Percentiles rank a stretch among this genome's conserved stretches.
These are phyloP conservation scores for Knoxia roxburghii DNA, from an alignment of 257 asterid species.

Conservation along the genomic window DNA sequence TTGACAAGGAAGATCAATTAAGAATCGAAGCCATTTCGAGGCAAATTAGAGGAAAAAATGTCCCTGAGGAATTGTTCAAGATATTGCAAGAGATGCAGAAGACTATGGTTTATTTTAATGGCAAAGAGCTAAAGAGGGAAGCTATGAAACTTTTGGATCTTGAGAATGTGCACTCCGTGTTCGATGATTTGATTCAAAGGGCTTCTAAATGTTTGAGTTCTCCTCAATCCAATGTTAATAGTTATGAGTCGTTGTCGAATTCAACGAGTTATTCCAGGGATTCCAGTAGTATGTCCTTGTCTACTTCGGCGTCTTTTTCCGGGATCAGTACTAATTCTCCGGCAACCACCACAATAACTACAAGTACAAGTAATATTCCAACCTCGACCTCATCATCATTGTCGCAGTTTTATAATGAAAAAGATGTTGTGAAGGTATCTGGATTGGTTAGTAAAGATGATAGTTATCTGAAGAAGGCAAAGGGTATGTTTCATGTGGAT, in stretches of 20 bases:
- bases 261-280: slow-evolving; percentile 20
- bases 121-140: slow-evolving; percentile 66
- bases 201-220: slow-evolving; percentile 55
- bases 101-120: slow-evolving; percentile 44
- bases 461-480: slow-evolving; percentile 54
- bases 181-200: slow-evolving; percentile 85
- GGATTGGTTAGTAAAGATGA: slow-evolving; percentile 58
- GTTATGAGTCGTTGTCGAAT: slow-evolving; percentile 4
- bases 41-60: slow-evolving; percentile 59
- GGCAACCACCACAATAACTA: slow-evolving; percentile 8
- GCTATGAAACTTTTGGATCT: slow-evolving; percentile 75
- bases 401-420: slow-evolving; percentile 36
- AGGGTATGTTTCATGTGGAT: slow-evolving; percentile 36
- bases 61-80: slow-evolving; percentile 66
- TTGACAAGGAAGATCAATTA: slow-evolving; percentile 71
- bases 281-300: slow-evolving; percentile 28
- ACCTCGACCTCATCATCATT: slow-evolving; percentile 24
- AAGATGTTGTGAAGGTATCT: slow-evolving; percentile 35
- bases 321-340: slow-evolving; percentile 41
- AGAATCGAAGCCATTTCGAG: slow-evolving; percentile 50
- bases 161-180: slow-evolving; percentile 48
- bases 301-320: slow-evolving; percentile 30
- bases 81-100: slow-evolving; percentile 72
- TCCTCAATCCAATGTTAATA: slow-evolving; percentile 21
- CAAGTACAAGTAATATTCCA: slow-evolving; percentile 20